Conservation (phyloP, 1,284 basidiomycete genomes). For the Mrakiaceae sp. region DNA sequence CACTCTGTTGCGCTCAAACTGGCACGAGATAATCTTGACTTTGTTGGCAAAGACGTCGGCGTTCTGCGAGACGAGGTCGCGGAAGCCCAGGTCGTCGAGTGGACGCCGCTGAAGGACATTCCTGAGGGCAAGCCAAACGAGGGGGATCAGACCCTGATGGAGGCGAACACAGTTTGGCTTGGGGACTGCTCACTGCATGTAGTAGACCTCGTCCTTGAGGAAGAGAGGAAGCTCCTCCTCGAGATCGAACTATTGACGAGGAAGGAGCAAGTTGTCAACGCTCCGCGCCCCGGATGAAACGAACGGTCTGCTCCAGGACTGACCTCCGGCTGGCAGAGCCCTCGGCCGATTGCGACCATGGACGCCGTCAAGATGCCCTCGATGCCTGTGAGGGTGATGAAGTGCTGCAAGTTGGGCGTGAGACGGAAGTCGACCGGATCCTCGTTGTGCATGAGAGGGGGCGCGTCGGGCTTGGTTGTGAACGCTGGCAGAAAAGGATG, state of each 20-base stretch:
- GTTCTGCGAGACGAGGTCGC: conserved; percentile 57
- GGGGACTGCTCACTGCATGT: conserved; percentile 42
- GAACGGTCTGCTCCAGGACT: conserved; percentile 21
- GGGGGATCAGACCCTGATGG: no score
- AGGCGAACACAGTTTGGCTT: no score
- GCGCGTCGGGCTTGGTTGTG: conserved; percentile 40
- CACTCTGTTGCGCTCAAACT: conserved; percentile 67
- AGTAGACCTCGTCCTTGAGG: conserved; percentile 79
- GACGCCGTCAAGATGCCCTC: conserved; percentile 81
- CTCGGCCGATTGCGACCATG: conserved; percentile 82
- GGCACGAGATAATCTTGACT: conserved; percentile 75
- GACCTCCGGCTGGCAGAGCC: conserved; percentile 86
- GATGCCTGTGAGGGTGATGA: conserved; percentile 76
- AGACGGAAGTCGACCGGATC: conserved; percentile 94
- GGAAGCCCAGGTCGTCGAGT: conserved; percentile 47
- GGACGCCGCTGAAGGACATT: conserved; percentile 35
- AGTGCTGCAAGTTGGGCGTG: conserved; percentile 91
- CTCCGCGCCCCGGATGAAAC: no score
- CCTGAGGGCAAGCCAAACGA: conserved; percentile 17
- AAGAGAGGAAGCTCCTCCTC: conserved; percentile 83
- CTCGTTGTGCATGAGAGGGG: conserved; percentile 47
- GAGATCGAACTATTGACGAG: conserved; percentile 60
- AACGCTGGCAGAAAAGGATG: neutral
- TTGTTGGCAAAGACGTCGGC: conserved; percentile 73
- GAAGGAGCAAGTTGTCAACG: neutral